Evolutionary conservation across 1,139 yeast species (phyloP).

Genomic region (Geotrichum siamense): DNA sequence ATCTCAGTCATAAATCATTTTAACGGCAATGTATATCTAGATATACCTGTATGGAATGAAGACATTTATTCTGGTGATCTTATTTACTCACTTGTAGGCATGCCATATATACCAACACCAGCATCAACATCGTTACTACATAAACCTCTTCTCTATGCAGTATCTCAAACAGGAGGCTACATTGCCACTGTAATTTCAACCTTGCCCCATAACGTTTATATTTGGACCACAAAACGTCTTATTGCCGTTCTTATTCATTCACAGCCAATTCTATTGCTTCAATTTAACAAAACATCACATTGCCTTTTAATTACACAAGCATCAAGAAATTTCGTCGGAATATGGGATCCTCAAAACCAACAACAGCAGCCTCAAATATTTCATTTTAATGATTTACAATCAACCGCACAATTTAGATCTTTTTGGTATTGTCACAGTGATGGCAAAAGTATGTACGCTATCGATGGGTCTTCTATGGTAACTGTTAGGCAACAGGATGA

Average conservation of each 20-base stretch:
- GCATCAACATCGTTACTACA: neutral
- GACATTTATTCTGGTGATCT: constrained; percentile 14
- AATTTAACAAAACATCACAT: constrained; percentile 6
- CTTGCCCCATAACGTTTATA: constrained; percentile 18
- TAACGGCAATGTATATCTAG: constrained; percentile 18
- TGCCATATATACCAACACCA: constrained; percentile 19
- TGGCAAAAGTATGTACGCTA: constrained; percentile 1
- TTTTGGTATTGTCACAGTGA: constrained; percentile 4
- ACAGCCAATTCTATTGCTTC: constrained; percentile 5
- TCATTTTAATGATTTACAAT: constrained; percentile 10
- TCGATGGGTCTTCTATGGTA: constrained; percentile 10
- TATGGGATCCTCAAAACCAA: constrained; percentile 11
- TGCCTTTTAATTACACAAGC: constrained; percentile 9
- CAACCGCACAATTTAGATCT: constrained; percentile 6
- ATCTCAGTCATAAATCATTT: constrained; percentile 22
- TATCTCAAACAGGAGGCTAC: constrained; percentile 12
- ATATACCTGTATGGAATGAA: constrained; percentile 24
- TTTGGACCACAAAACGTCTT: constrained; percentile 15
- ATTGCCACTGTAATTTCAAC: constrained; percentile 19
- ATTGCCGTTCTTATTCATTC: constrained; percentile 12
- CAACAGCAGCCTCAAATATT: constrained; percentile 11
- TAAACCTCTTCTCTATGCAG: constrained; percentile 8
- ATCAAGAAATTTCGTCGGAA: constrained; percentile 13
- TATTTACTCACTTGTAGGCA: constrained; percentile 16
- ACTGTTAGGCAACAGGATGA: constrained; percentile 3